phyloP scores from a whole-genome alignment of 495 filamentous ascomycete genomes.

The Penicillium verhagenii region DNA sequence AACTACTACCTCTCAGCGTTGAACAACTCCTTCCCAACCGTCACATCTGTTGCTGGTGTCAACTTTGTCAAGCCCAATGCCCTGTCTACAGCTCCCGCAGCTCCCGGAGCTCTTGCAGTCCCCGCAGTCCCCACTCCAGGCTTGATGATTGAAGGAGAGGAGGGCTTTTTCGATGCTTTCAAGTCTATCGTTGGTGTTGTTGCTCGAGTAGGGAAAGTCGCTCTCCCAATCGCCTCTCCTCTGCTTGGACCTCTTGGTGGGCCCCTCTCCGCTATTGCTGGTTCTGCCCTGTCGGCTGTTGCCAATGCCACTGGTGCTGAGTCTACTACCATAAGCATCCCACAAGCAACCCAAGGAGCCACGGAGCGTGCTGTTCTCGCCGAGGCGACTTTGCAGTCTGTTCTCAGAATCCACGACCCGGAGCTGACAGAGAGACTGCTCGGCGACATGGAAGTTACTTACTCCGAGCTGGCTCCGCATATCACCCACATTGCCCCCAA shows the following conservation, averaged over 20 bases:
- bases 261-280: not conserved
- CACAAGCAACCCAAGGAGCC: not conserved
- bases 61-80: not conserved
- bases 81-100: not conserved
- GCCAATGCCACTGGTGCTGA: not conserved
- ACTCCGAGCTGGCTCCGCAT: not conserved
- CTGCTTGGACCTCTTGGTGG: not conserved
- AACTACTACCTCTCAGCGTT: not conserved
- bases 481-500: not conserved
- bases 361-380: not conserved
- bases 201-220: not conserved
- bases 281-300: not conserved
- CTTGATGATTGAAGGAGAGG: not conserved
- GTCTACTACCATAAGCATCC: not conserved
- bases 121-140: not conserved
- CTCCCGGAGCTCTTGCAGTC: not conserved
- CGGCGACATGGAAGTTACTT: not conserved
- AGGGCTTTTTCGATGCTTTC: not conserved
- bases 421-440: not conserved
- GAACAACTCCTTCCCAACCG: not conserved
- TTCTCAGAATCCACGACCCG: not conserved
- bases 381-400: not conserved
- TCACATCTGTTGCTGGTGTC: not conserved
- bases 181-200: not conserved
- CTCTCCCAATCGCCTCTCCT: not conserved